Percentiles rank a stretch among this genome's conserved stretches.
phyloP scores from a whole-genome alignment of 306 rosid species.

The cucumber (Cucumis sativus) region DNA sequence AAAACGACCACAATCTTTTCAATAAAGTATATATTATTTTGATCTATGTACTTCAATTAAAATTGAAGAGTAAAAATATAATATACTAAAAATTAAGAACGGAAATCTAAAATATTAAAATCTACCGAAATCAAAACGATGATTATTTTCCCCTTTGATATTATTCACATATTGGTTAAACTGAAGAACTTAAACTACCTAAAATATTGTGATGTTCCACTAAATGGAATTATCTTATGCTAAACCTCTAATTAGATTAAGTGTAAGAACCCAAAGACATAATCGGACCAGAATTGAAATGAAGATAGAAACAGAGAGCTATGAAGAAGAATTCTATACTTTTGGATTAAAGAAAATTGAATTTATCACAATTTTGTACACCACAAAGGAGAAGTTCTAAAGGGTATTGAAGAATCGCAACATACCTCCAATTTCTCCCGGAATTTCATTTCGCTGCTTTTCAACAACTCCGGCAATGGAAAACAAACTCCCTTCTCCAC shows the following conservation, averaged over 20 bases:
- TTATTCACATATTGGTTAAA: no score
- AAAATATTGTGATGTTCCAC: no score
- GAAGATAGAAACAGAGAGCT: not conserved
- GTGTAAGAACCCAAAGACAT: not conserved
- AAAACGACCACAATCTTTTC: no score
- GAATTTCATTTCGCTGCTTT: constrained; percentile 39
- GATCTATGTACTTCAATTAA: no score
- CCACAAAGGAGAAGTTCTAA: constrained; percentile 64
- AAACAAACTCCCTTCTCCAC: constrained; percentile 75
- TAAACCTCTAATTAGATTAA: not conserved
- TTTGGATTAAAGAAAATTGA: not conserved
- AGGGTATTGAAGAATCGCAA: constrained; percentile 67
- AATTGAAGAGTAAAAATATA: no score
- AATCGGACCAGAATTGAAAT: not conserved
- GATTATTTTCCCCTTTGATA: no score
- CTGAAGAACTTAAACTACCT: no score
- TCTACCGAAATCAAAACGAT: no score
- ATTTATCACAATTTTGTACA: constrained; percentile 25
- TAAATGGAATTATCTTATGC: no score
- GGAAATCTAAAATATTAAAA: no score
- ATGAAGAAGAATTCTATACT: constrained; percentile 5
- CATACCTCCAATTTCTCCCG: constrained; percentile 52
- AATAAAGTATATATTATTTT: no score
- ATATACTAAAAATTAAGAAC: no score
- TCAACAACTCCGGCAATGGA: constrained; percentile 59